Evolutionary conservation across 805 yeast species (phyloP).

Genomic region (Candida sithepensis): DNA sequence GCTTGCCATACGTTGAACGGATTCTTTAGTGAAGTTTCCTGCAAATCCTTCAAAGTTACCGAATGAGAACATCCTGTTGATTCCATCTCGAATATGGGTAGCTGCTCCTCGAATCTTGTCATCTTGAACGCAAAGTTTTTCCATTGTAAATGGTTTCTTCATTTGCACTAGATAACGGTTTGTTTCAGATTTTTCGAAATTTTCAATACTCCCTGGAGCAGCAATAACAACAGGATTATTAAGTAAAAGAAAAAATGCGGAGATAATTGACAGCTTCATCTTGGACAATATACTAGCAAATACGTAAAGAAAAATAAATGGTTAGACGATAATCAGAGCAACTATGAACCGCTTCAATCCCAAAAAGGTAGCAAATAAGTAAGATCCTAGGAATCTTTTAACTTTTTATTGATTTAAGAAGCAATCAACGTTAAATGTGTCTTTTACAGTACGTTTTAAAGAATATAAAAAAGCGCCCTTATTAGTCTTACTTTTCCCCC

Average conservation of each 20-base stretch:
- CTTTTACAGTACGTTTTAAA: too few species aligned
- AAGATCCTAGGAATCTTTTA: too few species aligned
- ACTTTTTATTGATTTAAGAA: too few species aligned
- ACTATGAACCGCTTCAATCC: too few species aligned
- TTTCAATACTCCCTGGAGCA: not conserved
- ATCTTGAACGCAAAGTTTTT: conserved; percentile 45
- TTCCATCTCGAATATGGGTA: conserved; percentile 43
- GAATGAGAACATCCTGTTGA: conserved; percentile 54
- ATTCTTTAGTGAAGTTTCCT: conserved; percentile 52
- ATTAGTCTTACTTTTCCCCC: not conserved
- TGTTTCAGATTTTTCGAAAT: not conserved
- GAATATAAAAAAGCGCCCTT: not conserved
- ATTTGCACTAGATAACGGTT: conserved; percentile 47
- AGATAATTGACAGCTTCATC: too few species aligned
- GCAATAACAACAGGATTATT: not conserved
- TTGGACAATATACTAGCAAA: too few species aligned
- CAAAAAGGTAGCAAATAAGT: too few species aligned
- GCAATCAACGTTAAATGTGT: too few species aligned
- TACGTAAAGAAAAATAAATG: too few species aligned
- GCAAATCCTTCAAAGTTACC: conserved; percentile 72
- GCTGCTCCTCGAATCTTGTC: conserved; percentile 26
- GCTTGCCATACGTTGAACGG: conserved; percentile 42
- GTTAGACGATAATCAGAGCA: too few species aligned
- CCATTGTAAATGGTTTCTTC: conserved; percentile 46
- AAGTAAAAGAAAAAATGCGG: too few species aligned